These are phyloP conservation scores for Phytophthora podocarpi DNA, from an alignment of 352 stramenopile genomes.

Conservation along the genomic window DNA sequence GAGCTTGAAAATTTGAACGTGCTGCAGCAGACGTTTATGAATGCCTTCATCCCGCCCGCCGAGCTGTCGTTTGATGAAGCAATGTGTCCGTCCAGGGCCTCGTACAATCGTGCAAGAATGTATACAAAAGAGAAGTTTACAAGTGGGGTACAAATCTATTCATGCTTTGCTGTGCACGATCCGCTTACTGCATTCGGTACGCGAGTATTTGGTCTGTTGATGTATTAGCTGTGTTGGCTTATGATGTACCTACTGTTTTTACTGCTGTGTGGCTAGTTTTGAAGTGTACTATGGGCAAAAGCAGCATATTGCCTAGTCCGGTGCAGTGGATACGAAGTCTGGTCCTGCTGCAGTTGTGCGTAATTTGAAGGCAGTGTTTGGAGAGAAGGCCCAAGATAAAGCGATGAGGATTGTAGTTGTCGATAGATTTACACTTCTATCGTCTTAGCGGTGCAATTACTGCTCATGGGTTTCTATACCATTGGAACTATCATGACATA, in stretches of 20 bases:
- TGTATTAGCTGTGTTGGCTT: too few relatives aligned
- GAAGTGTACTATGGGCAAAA: too few relatives aligned
- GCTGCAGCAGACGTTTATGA: neutral
- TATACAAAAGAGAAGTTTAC: neutral
- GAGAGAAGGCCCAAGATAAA: too few relatives aligned
- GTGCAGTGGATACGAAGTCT: neutral
- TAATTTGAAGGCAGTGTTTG: conserved; percentile 2
- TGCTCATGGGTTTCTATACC: conserved; percentile 5
- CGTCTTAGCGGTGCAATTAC: neutral
- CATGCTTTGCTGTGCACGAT: neutral
- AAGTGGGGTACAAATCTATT: neutral
- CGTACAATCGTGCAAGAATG: neutral
- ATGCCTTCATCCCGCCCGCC: neutral
- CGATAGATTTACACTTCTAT: conserved; percentile 8
- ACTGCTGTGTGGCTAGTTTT: too few relatives aligned
- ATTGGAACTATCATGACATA: conserved; percentile 2
- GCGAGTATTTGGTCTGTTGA: too few relatives aligned
- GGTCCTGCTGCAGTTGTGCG: neutral
- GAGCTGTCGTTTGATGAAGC: conserved; percentile 1
- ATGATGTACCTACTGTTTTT: too few relatives aligned
- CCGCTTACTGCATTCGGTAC: neutral
- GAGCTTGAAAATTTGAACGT: neutral
- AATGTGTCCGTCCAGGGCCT: neutral
- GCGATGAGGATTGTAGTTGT: neutral
- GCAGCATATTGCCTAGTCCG: too few relatives aligned